These are phyloP conservation scores for Marasmius sp. DNA, from an alignment of 1,284 basidiomycete species.

Conservation along the genomic window DNA sequence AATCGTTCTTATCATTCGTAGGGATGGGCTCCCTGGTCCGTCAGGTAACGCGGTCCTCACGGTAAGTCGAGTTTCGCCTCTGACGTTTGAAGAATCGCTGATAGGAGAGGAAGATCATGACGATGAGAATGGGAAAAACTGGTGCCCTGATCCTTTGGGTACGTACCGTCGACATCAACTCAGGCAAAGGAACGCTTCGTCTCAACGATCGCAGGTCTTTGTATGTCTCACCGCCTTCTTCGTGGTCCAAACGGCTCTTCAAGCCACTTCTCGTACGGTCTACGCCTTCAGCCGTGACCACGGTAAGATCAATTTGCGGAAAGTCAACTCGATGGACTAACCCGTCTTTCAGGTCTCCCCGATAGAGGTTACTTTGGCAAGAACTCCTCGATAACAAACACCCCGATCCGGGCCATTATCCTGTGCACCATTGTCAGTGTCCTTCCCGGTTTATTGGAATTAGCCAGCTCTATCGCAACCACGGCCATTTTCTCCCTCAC, in stretches of 20 bases:
- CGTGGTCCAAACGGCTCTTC: constrained; percentile 78
- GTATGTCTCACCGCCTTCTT: constrained; percentile 84
- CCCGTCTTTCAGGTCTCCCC: constrained; percentile 55
- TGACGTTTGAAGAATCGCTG: not conserved
- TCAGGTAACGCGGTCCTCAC: constrained; percentile 72
- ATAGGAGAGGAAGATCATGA: constrained; percentile 57
- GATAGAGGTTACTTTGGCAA: constrained; percentile 80
- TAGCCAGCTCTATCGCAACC: constrained; percentile 78
- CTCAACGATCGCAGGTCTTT: constrained; percentile 37
- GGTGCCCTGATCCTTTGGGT: constrained; percentile 79
- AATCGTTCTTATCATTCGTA: constrained; percentile 22
- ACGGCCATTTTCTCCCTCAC: constrained; percentile 84
- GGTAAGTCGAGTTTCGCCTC: constrained; percentile 30
- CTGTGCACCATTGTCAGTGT: constrained; percentile 68
- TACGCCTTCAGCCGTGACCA: constrained; percentile 91
- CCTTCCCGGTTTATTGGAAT: constrained; percentile 74
- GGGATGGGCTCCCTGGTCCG: constrained; percentile 61
- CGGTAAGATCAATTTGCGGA: constrained; percentile 35
- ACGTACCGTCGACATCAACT: constrained; percentile 11
- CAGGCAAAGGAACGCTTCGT: no score
- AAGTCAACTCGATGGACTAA: not conserved
- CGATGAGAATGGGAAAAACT: constrained; percentile 67
- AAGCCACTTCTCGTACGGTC: constrained; percentile 85
- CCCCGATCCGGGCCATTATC: constrained; percentile 85
- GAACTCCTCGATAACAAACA: constrained; percentile 64